A percentile compares a stretch with the other conserved stretches of the same genome.
Evolutionary conservation across 108 stramenopile species (phyloP).

Genomic region (Ochromonas danica): DNA sequence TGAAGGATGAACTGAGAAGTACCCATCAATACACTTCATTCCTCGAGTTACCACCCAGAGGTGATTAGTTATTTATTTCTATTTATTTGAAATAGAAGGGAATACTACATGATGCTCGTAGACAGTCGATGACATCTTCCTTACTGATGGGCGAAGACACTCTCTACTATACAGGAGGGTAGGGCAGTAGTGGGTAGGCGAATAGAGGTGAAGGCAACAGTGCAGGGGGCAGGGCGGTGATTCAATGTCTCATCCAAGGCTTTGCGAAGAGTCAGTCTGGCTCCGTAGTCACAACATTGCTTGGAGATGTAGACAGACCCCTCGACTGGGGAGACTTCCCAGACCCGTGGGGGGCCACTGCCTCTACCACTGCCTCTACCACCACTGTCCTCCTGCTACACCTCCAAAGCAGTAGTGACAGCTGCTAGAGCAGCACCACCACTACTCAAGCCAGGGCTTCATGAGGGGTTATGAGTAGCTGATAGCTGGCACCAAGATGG

Average conservation of each 20-base stretch:
- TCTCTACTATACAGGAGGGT: no score
- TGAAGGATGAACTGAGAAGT: not conserved
- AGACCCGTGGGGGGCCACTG: not conserved
- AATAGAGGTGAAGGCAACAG: not conserved
- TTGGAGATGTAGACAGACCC: not conserved
- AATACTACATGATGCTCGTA: slow-evolving; percentile 18
- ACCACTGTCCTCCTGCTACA: not conserved
- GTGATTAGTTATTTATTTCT: no score
- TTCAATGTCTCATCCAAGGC: not conserved
- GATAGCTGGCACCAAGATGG: not conserved
- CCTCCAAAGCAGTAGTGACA: not conserved
- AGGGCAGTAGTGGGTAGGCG: no score
- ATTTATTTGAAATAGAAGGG: slow-evolving; percentile 29
- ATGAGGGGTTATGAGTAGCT: not conserved
- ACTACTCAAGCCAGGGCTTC: not conserved
- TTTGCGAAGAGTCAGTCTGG: slow-evolving; percentile 1
- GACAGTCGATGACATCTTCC: not conserved
- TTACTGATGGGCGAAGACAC: not conserved
- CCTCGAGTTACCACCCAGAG: not conserved
- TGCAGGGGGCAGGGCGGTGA: not conserved
- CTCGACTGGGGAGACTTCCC: not conserved
- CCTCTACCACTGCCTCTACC: no score
- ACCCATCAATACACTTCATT: not conserved
- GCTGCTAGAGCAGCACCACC: slow-evolving; percentile 13
- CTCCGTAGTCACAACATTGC: not conserved